These are phyloP conservation scores for Andrographis paniculata DNA, from an alignment of 305 asterid genomes.

Conservation along the genomic window DNA sequence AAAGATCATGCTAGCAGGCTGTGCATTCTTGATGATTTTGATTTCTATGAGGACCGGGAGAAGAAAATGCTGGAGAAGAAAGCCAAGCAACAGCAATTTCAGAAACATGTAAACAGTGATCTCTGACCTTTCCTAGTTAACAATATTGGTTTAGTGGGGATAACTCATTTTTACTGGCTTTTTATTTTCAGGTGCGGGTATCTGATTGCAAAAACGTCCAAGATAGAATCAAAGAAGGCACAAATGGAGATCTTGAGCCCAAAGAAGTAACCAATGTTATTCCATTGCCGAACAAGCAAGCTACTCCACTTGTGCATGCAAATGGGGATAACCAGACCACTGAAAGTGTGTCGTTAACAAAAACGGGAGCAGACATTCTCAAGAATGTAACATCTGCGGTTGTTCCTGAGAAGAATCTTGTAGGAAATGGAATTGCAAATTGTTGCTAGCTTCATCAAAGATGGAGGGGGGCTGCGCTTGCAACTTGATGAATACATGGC, in stretches of 20 bases:
- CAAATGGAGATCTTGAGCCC: constrained; percentile 20
- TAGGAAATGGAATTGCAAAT: constrained; percentile 27
- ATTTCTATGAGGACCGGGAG: constrained; percentile 74
- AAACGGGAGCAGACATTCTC: constrained; percentile 18
- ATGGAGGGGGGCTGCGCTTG: constrained; percentile 3
- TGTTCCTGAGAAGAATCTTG: constrained; percentile 22
- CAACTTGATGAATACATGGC: constrained; percentile 1
- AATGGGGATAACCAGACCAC: constrained; percentile 18
- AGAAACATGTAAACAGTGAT: constrained; percentile 38
- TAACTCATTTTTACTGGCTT: neutral
- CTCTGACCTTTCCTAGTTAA: neutral
- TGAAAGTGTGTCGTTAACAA: constrained; percentile 12
- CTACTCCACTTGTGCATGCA: constrained; percentile 2
- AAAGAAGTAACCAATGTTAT: constrained; percentile 20
- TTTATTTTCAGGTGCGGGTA: constrained; percentile 21
- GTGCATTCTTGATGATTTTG: constrained; percentile 72
- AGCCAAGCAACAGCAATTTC: constrained; percentile 52
- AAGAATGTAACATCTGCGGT: constrained; percentile 13
- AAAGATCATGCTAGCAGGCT: constrained; percentile 56
- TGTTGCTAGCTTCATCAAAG: constrained; percentile 30
- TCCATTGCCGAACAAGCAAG: constrained; percentile 16
- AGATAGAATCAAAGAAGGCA: constrained; percentile 35
- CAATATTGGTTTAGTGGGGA: neutral
- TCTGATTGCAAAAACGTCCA: constrained; percentile 42
- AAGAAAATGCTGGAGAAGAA: constrained; percentile 63